phyloP scores from a whole-genome alignment of 2,329 filamentous ascomycete species.

The Dactylellina cionopaga region DNA sequence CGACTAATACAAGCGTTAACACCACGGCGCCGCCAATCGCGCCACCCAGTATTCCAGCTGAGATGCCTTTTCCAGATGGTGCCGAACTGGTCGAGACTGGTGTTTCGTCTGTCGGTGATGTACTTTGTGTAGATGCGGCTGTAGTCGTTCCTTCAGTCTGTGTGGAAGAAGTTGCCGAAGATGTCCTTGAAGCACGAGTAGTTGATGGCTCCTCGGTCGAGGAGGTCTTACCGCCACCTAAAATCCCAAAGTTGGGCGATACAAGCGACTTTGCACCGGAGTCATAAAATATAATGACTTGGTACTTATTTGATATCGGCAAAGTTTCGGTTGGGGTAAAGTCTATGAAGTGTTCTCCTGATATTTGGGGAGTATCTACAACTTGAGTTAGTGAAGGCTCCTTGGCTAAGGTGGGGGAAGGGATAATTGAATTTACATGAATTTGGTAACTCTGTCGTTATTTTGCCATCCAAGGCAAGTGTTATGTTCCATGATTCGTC shows the following conservation, averaged over 20 bases:
- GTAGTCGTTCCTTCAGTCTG: too few relatives aligned
- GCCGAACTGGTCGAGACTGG: neutral
- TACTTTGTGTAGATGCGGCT: neutral
- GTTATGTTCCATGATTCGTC: neutral
- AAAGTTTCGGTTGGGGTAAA: neutral
- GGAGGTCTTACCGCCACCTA: neutral
- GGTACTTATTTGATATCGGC: neutral
- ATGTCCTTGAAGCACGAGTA: neutral
- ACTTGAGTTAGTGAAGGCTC: too few relatives aligned
- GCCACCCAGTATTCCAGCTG: neutral
- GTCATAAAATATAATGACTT: conserved; percentile 2
- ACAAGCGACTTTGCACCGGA: neutral
- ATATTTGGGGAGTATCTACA: neutral
- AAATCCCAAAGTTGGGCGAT: neutral
- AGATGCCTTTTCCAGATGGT: neutral
- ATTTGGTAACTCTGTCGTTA: neutral
- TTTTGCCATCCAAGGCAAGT: neutral
- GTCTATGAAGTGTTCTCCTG: neutral
- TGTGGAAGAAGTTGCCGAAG: neutral
- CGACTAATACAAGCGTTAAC: neutral
- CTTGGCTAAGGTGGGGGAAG: neutral
- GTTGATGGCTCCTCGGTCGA: neutral
- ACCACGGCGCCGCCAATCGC: conserved; percentile 1
- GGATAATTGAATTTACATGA: neutral
- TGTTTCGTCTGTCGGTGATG: neutral